Evolutionary conservation across 2,329 filamentous ascomycete species (phyloP), one percentile per base, ranked within the genome.

Genomic region (Talaromyces amestolkiae): DNA sequence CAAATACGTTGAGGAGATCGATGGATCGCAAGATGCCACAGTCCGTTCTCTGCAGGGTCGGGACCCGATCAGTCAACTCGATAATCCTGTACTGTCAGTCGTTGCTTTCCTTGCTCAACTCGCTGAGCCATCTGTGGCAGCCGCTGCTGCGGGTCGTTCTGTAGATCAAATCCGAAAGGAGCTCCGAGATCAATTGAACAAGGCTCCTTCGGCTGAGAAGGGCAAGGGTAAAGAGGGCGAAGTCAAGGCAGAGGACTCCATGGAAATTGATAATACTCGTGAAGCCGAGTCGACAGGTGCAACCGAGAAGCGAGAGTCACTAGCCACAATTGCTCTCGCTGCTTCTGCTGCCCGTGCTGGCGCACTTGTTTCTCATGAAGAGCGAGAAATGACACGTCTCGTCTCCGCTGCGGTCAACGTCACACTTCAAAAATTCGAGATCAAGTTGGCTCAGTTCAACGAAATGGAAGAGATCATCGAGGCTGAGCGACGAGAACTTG

Each of bases 41-140:
- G 82, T 95, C 41, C 89, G 90, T 39, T 85, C 87, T 65, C 86
- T 92, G 61, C 86, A 90, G 66, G 93, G 93, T 9, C 89, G 92
- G 68, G 85, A 97, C 54, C 95, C 95, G 0, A 95, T 98, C 77
- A 93, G 87, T 76, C 92, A 96, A 75, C 89, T 91, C 15, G 95
- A 99, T 73, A 99, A 98, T 77, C 94, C 96, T 0, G 92, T 99
- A 68, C 90, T 99, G 86, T 97, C 93, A 22, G 95, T 98, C 2
- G 91, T 99, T 71, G 91, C 91, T 63, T 99, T 97, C 83, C 84
- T 99, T 11, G 94, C 94, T 58, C 91, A 92, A 69, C 86, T 99
- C 66, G 92, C 93, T 1, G 93, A 97, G 70, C 94, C 95, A 1
- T 89, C 89, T 54, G 92, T 94, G 69, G 93, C 95, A 2, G 94